These are phyloP conservation scores for Cryptococcus sp. DNA, from an alignment of 1,284 basidiomycete genomes.

Conservation along the genomic window DNA sequence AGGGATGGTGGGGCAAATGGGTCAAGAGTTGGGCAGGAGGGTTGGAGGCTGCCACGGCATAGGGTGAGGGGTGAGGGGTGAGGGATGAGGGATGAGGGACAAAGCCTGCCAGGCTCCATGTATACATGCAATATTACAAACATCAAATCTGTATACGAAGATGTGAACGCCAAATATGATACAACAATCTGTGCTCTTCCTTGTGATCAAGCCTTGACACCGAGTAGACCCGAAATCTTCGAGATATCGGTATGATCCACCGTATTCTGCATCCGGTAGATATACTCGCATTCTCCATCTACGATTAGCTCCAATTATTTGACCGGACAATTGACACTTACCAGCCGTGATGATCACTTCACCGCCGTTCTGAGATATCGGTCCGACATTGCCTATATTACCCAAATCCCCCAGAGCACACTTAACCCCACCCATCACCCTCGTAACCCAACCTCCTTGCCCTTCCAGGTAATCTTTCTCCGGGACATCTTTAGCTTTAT, in stretches of 20 bases:
- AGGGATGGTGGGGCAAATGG: slow-evolving; percentile 33
- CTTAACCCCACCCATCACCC: slow-evolving; percentile 8
- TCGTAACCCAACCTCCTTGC: slow-evolving; percentile 9
- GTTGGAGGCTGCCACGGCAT: slow-evolving; percentile 25
- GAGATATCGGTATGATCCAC: slow-evolving; percentile 12
- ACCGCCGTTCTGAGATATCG: slow-evolving; percentile 27
- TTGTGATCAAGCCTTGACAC: slow-evolving; percentile 7
- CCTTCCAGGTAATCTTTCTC: slow-evolving; percentile 16
- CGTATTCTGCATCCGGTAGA: slow-evolving; percentile 19
- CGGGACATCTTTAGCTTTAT: slow-evolving; percentile 5
- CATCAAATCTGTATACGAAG: too few species aligned
- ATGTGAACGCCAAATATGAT: too few species aligned
- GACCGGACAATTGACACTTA: slow-evolving; percentile 9
- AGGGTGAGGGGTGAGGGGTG: neutral
- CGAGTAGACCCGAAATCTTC: slow-evolving; percentile 6
- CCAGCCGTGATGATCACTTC: slow-evolving; percentile 26
- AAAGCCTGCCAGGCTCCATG: too few species aligned
- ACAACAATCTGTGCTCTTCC: neutral
- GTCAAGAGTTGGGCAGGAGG: slow-evolving; percentile 30
- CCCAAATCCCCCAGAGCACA: slow-evolving; percentile 6
- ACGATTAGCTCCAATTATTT: neutral
- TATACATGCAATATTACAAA: neutral
- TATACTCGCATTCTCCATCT: slow-evolving; percentile 15
- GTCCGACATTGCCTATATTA: slow-evolving; percentile 14
- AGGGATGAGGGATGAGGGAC: neutral